Percentiles rank a stretch among this genome's conserved stretches.
These are phyloP conservation scores for Euclidium syriacum DNA, from an alignment of 345 rosid genomes.

Conservation along the genomic window DNA sequence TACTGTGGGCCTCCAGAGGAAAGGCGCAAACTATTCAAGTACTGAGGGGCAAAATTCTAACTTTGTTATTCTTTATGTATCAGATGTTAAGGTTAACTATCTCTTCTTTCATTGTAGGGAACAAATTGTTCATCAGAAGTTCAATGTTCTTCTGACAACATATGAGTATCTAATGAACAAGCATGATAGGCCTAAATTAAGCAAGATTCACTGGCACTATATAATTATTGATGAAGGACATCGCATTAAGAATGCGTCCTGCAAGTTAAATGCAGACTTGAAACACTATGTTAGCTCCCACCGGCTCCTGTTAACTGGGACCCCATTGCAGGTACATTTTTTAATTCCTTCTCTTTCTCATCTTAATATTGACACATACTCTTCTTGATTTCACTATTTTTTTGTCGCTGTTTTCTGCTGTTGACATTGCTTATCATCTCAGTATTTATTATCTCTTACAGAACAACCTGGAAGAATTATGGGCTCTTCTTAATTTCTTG, in stretches of 20 bases:
- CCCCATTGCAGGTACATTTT: conserved; percentile 72
- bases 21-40: conserved; percentile 80
- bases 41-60: conserved; percentile 16
- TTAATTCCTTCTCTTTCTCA: not conserved
- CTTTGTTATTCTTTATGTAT: not conserved
- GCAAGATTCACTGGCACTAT: conserved; percentile 86
- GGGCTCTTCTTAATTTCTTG: conserved; percentile 90
- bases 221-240: conserved; percentile 94
- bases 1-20: conserved; percentile 89
- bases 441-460: conserved; percentile 28
- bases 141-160: conserved; percentile 80
- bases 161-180: conserved; percentile 93
- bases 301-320: conserved; percentile 80
- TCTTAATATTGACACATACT: not conserved
- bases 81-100: not conserved
- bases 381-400: not conserved
- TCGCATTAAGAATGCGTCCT: conserved; percentile 93
- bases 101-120: conserved; percentile 54
- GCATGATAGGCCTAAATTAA: conserved; percentile 80
- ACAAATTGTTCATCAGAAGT: conserved; percentile 77
- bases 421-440: not conserved
- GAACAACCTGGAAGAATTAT: conserved; percentile 90
- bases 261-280: conserved; percentile 85
- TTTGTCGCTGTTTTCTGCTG: conserved; percentile 5
- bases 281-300: conserved; percentile 79